phyloP scores from a whole-genome alignment of 805 yeast genomes.

The Zygotorulaspora danielsina region DNA sequence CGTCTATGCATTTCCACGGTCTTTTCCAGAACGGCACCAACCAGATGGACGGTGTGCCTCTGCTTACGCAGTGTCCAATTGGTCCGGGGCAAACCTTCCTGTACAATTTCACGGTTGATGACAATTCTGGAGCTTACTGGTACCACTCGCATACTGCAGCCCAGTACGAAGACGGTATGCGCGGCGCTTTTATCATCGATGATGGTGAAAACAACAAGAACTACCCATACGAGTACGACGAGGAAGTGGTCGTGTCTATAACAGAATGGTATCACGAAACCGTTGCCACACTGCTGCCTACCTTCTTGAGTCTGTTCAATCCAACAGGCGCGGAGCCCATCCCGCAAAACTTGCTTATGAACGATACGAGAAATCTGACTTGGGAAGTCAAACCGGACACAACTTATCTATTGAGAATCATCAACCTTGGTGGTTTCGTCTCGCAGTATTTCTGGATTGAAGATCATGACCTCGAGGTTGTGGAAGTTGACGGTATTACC shows the following conservation, averaged over 20 bases:
- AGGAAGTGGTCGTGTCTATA: constrained; percentile 63
- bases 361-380: constrained; percentile 74
- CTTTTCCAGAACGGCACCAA: constrained; percentile 65
- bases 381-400: constrained; percentile 78
- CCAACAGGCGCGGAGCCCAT: constrained; percentile 99
- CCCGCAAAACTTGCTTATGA: constrained; percentile 74
- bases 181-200: constrained; percentile 73
- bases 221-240: constrained; percentile 73
- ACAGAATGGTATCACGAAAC: constrained; percentile 84
- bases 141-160: constrained; percentile 91
- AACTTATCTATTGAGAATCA: constrained; percentile 75
- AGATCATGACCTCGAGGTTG: constrained; percentile 79
- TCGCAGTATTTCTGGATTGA: constrained; percentile 87
- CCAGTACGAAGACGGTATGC: constrained; percentile 92
- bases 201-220: constrained; percentile 47
- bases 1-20: constrained; percentile 89
- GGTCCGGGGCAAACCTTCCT: constrained; percentile 69
- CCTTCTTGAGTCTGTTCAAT: constrained; percentile 67
- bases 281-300: constrained; percentile 45
- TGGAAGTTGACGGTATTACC: constrained; percentile 89
- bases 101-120: constrained; percentile 82
- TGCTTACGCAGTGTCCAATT: constrained; percentile 87
- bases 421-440: constrained; percentile 86
- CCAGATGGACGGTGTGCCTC: constrained; percentile 89
- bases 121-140: constrained; percentile 91